Conservation (phyloP, 768 basidiomycete species). For the Amylocystis lapponica region DNA sequence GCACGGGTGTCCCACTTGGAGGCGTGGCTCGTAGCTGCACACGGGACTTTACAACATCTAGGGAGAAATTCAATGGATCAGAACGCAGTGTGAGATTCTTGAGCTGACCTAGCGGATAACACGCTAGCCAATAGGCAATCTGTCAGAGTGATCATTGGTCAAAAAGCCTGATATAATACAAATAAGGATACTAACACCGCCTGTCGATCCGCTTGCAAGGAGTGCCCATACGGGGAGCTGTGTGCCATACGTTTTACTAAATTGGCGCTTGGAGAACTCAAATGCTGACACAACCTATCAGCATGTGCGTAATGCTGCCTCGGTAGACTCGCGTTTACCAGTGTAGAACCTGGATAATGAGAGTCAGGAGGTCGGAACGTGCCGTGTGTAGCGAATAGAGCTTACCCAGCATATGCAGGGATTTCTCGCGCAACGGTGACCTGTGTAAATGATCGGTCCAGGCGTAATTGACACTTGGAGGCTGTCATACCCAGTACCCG, state of each 20-base stretch:
- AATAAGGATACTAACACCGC: conserved; percentile 51
- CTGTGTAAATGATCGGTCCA: conserved; percentile 33
- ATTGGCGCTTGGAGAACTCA: conserved; percentile 82
- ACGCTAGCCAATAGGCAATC: conserved; percentile 91
- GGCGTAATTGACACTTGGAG: neutral
- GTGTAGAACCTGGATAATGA: conserved; percentile 54
- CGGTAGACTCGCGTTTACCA: conserved; percentile 31
- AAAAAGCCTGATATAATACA: neutral
- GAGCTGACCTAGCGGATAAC: conserved; percentile 78
- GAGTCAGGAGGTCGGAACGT: too few relatives aligned
- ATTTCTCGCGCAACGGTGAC: conserved; percentile 90
- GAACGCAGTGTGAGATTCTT: neutral
- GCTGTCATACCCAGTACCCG: conserved; percentile 82
- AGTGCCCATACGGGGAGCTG: conserved; percentile 82
- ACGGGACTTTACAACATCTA: conserved; percentile 89
- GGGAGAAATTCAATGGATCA: neutral
- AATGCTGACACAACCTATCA: conserved; percentile 45
- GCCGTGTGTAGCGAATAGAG: too few relatives aligned
- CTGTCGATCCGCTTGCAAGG: conserved; percentile 75
- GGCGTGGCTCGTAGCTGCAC: conserved; percentile 76
- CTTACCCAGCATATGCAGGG: conserved; percentile 90
- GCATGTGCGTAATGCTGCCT: neutral
- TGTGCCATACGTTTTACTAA: conserved; percentile 55
- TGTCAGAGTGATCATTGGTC: conserved; percentile 26
- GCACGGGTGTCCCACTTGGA: conserved; percentile 65